Evolutionary conservation across 2,329 filamentous ascomycete genomes (phyloP), one percentile per base, ranked within the genome.

Genomic region (Aspergillus bombycis): DNA sequence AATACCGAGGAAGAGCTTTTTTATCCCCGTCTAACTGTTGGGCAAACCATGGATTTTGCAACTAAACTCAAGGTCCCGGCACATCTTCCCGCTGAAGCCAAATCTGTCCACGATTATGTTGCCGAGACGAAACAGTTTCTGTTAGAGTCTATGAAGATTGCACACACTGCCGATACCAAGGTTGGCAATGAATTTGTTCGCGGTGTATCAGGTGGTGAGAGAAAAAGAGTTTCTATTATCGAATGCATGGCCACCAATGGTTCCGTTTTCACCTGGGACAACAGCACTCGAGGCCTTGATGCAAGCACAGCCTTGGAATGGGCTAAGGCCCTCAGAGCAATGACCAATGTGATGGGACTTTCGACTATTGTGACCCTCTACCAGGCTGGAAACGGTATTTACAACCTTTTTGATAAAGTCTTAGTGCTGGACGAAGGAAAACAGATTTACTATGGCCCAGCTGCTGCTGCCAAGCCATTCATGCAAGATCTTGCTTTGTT

Each of bases 381-480:
- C n/a, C 64, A 66, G 23, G 64, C 64, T 7, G 62, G 62, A 11
- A 61, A 66, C 30, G 58, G 84, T 26, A 89, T 91, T 58, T 90
- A 89, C 72, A 80, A 88, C 41, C 81, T 87, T 0, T 90, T 90
- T 71, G 88, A 91, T 72, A 90, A 90, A 67, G 87, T 89, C 0
- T 79, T 90, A 0, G 83, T 90, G 2, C 81, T 90, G 2, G 86
- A 90, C 55, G 82, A 85, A 61, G 87, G 88, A 55, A 85, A 86
- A 63, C 76, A 91, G 68, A 82, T 90, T 52, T 91, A 84, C 77
- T 91, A 89, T 68, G 89, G 89, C 0, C 83, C 87, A 0, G 77
- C 81, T 58, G 77, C 81, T 5, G 80, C 86, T 57, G 89, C 89
- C 0, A 77, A 81, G 9, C 85, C 86, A 1, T 91, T 88, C 69